These are phyloP conservation scores for Jatropha podagrica DNA, from an alignment of 441 rosid genomes.

Conservation along the genomic window DNA sequence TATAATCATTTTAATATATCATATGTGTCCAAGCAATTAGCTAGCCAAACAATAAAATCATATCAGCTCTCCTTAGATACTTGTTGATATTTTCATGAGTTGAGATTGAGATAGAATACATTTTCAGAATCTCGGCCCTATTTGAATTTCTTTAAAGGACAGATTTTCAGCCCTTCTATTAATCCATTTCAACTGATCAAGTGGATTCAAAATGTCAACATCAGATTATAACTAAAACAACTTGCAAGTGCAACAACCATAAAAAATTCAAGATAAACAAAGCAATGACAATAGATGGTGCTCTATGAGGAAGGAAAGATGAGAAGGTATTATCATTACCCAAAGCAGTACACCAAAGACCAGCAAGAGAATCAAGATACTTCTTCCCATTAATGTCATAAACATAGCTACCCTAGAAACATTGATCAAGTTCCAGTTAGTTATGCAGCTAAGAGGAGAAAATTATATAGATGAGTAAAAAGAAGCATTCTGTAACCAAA, in stretches of 20 bases:
- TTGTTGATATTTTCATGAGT: not conserved
- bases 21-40: not conserved
- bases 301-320: not conserved
- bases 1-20: not conserved
- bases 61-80: not conserved
- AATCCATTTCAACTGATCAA: not conserved
- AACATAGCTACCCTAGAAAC: conserved; percentile 74
- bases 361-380: conserved; percentile 95
- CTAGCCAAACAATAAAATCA: not conserved
- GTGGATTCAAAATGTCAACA: not conserved
- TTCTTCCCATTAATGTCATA: conserved; percentile 76
- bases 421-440: conserved; percentile 20
- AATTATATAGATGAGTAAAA: conserved; percentile 1
- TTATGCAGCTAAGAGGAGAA: conserved; percentile 16
- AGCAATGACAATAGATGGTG: not conserved
- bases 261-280: not conserved
- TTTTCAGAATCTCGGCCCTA: not conserved
- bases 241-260: not conserved
- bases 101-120: not conserved
- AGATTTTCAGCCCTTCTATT: not conserved
- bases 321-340: conserved; percentile 38
- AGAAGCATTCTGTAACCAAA: not conserved
- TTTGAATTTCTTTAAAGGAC: not conserved
- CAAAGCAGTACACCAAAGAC: conserved; percentile 96
- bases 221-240: not conserved